Evolutionary conservation across 1,284 basidiomycete species (phyloP), one percentile per base, ranked within the genome.

Genomic region (Irpex rosettiformis): DNA sequence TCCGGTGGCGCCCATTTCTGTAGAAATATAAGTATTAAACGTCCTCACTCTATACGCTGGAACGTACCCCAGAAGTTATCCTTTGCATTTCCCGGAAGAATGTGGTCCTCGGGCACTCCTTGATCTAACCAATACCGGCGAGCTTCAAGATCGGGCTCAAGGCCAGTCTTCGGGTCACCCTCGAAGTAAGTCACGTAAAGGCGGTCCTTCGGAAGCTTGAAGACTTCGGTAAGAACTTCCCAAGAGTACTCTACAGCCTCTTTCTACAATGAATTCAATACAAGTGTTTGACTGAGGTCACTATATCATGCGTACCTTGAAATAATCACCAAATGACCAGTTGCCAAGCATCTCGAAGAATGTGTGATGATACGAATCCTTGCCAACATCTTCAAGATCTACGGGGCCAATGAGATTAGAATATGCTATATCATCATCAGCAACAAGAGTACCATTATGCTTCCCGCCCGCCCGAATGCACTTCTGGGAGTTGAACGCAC

Each of bases 321-420:
- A 99, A 78, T 99, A 99, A 75, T 99, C 94, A 4, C 96, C 96
- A 67, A 99, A 99, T 8, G 95, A 98, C 96, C 96, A 99, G 75
- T 99, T 99, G 48, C 96, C 96, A 63, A 99, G 78, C 96, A 99
- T 99, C 77, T 99, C 96, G 71, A 99, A 99, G 79, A 99, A 99
- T 2, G 97, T 99, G 74, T 98, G 91, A 67, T 93, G 94, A 71
- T 95, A 95, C 1, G 92, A 93, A 72, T 99, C 96, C 75, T 96
- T 97, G 52, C 96, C 96, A 58, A 99, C 96, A 73, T 99, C 96
- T 72, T 99, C 97, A 57, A 99, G 81, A 75, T 99, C 94, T 96
- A 10, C 22, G 51, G 1, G 16, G 43, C 2, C 10, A 47, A 21
- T 28, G 56, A 3, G 22, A 43, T 24, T 33, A 64, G 40, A 66